Conservation (phyloP, 176 grass and related monocot genomes). For the Lolium perenne region DNA sequence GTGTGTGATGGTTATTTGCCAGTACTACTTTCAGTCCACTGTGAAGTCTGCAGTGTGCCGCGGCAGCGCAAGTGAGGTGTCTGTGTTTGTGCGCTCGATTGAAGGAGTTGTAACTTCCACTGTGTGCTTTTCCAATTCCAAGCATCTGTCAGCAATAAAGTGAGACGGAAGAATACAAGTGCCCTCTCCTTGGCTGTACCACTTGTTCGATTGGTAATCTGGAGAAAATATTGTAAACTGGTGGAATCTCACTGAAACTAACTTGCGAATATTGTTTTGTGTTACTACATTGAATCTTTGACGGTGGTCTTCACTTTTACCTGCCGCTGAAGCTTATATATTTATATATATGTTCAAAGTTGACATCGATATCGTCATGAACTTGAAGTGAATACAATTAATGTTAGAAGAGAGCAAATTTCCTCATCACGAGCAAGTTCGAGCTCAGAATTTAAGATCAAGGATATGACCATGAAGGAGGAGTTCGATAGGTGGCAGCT, state of each 20-base stretch:
- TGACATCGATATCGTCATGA: too few species aligned
- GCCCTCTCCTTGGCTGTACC: neutral
- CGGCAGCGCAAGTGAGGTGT: neutral
- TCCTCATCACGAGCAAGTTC: neutral
- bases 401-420: neutral
- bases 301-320: too few species aligned
- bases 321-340: too few species aligned
- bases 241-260: neutral
- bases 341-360: too few species aligned
- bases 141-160: slow-evolving; percentile 27
- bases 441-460: neutral
- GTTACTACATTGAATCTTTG: too few species aligned
- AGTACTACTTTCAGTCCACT: slow-evolving; percentile 3
- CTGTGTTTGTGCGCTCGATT: neutral
- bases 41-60: slow-evolving; percentile 15
- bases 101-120: neutral
- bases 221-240: neutral
- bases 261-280: neutral
- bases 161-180: neutral
- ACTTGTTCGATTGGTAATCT: neutral
- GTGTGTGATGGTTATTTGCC: neutral
- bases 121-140: neutral
- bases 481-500: too few species aligned
- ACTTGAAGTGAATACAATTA: neutral
- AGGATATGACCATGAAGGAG: too few species aligned